Percentiles rank a stretch among this genome's conserved stretches.
phyloP scores from a whole-genome alignment of 345 rosid species.

The Murraya paniculata region DNA sequence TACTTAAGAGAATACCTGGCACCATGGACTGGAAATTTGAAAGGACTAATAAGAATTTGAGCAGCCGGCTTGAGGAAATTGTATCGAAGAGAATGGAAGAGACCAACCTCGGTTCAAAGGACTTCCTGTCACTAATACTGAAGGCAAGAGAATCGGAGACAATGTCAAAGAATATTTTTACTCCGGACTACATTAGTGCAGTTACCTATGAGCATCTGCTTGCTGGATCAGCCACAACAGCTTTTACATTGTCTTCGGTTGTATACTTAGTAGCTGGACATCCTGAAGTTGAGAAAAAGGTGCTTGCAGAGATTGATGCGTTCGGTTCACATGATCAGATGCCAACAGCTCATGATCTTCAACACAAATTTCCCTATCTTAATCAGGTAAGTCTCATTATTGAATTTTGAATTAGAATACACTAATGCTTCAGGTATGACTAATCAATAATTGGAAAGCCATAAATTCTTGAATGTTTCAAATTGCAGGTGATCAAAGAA shows the following conservation, averaged over 20 bases:
- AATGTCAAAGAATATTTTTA: constrained; percentile 44
- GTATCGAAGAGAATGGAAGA: constrained; percentile 64
- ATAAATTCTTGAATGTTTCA: neutral
- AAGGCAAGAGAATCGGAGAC: constrained; percentile 64
- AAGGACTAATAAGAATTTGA: constrained; percentile 49
- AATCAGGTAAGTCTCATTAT: constrained; percentile 53
- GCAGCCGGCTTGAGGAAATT: constrained; percentile 65
- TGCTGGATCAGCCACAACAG: constrained; percentile 87
- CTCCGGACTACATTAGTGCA: constrained; percentile 74
- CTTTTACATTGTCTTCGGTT: constrained; percentile 73
- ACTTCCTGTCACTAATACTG: constrained; percentile 70
- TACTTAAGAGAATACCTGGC: constrained; percentile 78
- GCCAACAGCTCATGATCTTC: constrained; percentile 68
- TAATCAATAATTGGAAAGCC: neutral
- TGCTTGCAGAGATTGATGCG: constrained; percentile 69
- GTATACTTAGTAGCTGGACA: constrained; percentile 73
- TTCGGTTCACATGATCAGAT: constrained; percentile 52
- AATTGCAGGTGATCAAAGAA: constrained; percentile 74
- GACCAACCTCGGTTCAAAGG: constrained; percentile 49
- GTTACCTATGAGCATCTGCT: constrained; percentile 91
- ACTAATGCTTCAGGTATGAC: neutral
- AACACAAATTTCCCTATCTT: constrained; percentile 68
- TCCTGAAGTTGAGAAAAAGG: constrained; percentile 62
- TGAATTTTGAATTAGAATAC: neutral
- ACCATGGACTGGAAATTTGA: constrained; percentile 86